Evolutionary conservation across 441 rosid species (phyloP).

Genomic region (Aquilaria agallochum): DNA sequence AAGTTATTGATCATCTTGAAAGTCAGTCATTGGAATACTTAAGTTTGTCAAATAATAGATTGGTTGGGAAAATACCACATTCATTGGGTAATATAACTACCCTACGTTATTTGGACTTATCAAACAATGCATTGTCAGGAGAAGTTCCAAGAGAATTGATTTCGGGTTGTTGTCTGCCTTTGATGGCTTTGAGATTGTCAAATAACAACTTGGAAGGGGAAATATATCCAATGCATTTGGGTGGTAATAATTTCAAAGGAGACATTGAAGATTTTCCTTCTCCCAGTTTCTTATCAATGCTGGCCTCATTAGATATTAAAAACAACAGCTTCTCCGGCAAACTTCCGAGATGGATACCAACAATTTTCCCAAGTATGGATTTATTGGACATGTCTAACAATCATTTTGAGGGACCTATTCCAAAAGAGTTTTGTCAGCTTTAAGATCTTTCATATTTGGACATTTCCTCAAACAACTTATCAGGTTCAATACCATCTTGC

Average conservation of each 20-base stretch:
- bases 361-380: fast-evolving
- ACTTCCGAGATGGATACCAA: constrained; percentile 4
- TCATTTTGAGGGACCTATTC: neutral
- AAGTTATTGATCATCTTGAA: no score
- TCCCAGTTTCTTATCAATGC: neutral
- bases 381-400: neutral
- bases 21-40: no score
- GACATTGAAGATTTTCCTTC: constrained; percentile 6
- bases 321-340: constrained; percentile 3
- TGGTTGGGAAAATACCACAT: neutral
- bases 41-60: no score
- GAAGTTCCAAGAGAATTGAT: neutral
- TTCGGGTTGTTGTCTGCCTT: neutral
- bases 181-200: neutral
- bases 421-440: neutral
- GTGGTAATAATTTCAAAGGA: constrained; percentile 9
- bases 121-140: neutral
- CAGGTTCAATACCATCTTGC: neutral
- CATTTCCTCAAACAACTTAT: constrained; percentile 8
- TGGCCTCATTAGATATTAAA: neutral
- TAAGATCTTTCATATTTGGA: neutral
- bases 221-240: constrained; percentile 7
- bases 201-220: constrained; percentile 4
- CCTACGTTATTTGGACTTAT: neutral
- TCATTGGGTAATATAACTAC: neutral